A percentile compares a stretch with the other conserved stretches of the same genome.
Conservation (phyloP, 768 basidiomycete genomes). For the Auricularia sp. region DNA sequence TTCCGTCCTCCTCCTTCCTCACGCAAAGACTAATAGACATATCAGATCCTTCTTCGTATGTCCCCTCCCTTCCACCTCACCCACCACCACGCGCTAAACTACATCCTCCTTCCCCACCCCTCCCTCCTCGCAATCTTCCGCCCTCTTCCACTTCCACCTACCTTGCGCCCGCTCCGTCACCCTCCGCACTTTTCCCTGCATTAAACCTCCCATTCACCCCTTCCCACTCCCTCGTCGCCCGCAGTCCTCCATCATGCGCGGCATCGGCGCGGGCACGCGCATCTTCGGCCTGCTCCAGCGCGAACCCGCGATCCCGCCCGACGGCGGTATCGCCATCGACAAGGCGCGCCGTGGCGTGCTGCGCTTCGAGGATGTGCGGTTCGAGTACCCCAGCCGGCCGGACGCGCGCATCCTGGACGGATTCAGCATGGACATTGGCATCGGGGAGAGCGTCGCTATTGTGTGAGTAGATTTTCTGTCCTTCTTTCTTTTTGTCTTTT, state of each 20-base stretch:
- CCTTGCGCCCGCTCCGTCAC: too few species aligned
- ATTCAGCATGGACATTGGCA: constrained; percentile 67
- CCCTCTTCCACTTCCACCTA: too few species aligned
- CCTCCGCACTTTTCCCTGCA: too few species aligned
- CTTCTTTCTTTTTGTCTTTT: too few species aligned
- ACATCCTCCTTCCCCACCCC: too few species aligned
- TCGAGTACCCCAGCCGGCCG: constrained; percentile 83
- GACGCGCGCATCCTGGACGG: constrained; percentile 75
- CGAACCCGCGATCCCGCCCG: constrained; percentile 58
- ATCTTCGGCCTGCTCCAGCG: constrained; percentile 92
- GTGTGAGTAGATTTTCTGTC: constrained; percentile 48
- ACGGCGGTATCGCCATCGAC: constrained; percentile 47
- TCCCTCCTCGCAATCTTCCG: too few species aligned
- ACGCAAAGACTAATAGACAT: constrained; percentile 16
- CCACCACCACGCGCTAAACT: too few species aligned
- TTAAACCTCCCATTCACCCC: too few species aligned
- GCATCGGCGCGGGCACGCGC: constrained; percentile 83
- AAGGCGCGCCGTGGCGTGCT: constrained; percentile 55
- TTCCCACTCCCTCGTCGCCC: too few species aligned
- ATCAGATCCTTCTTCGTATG: constrained; percentile 29
- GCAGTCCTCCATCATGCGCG: constrained; percentile 91
- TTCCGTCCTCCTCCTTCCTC: constrained; percentile 9
- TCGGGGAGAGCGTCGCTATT: constrained; percentile 83
- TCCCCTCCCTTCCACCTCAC: not conserved
- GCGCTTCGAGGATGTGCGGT: constrained; percentile 73